Base-by-base conservation (phyloP, 2,329 filamentous ascomycete species). In the Teratosphaeriaceae sp. region DNA sequence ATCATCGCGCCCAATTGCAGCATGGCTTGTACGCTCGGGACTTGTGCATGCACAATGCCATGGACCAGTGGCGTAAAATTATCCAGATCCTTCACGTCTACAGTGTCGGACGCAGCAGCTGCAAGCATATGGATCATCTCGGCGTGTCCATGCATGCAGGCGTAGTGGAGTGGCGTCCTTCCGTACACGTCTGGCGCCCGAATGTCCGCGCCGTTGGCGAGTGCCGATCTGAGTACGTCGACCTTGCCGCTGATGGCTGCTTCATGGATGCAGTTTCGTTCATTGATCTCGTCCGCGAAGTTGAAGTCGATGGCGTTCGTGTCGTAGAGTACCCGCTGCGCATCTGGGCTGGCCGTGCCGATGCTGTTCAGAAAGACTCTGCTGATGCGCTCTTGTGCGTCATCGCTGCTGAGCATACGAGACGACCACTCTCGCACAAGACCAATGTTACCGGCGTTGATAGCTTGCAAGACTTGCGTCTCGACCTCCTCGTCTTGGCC, bases 51-150 rank as follows among this genome's bases (percentile, higher is more conserved):
- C 41, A 95, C 89, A 50, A 97, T 96, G 33, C 88, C 85, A 65
- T 97, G 92, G 44, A 98, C 92, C 35, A 98, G 70, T 1, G 92
- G 89, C 0, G 90, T 97, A 63, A 95, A 98, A 65, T 95, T 96
- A 68, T 98, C 90, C 60, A 97, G 86, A 59, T 98, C 92, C 60
- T 89, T 89, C 30, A 84, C 72, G 60, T 97, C 82, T 47, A 97
- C 84, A 0, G 88, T 95, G 16, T 79, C 72, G 3, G 80, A 78
- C 36, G 84, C 81, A 3, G 57, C 53, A 13, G 47, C 48, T 3
- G 54, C 55, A 36, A 63, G 43, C 16, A 54, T 49, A 42, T 56
- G 53, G 41, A 62, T 52, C 43, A 58, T 52, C 42, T 86, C 84
- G 16, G 94, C 75, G 35, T 86, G 79, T 4, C 92, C 92, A 67